Conservation (phyloP, 345 rosid species). For the Pugionium dolabratum region DNA sequence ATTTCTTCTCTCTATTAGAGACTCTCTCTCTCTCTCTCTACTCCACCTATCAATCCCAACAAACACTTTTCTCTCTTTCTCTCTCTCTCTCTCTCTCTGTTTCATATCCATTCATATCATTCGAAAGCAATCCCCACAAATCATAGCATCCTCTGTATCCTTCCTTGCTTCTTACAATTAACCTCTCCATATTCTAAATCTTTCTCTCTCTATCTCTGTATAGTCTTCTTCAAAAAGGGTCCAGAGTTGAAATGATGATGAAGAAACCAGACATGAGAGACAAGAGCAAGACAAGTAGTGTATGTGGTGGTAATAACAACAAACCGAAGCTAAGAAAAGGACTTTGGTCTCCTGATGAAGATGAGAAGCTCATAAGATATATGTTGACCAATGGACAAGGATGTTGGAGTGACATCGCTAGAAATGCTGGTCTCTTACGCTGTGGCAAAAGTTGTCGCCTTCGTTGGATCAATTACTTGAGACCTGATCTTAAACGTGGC, state of each 20-base stretch:
- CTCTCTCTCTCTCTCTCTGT: conserved; percentile 32
- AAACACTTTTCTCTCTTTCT: conserved; percentile 36
- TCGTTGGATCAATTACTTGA: conserved; percentile 80
- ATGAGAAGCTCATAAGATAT: conserved; percentile 69
- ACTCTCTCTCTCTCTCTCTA: conserved; percentile 46
- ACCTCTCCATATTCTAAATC: conserved; percentile 15
- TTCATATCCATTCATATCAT: conserved; percentile 43
- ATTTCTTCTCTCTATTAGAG: conserved; percentile 29
- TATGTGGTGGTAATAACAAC: conserved; percentile 35
- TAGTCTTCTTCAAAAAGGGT: conserved; percentile 44
- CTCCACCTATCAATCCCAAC: conserved; percentile 69
- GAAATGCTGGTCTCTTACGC: conserved; percentile 73
- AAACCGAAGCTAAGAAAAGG: conserved; percentile 64
- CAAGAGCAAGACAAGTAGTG: conserved; percentile 30
- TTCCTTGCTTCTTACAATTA: conserved; percentile 41
- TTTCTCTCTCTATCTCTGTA: conserved; percentile 36
- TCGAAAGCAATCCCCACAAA: conserved; percentile 76
- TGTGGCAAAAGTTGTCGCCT: conserved; percentile 88
- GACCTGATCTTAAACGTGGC: conserved; percentile 84
- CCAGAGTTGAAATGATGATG: conserved; percentile 43
- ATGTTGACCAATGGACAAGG: conserved; percentile 81
- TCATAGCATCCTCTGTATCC: conserved; percentile 69
- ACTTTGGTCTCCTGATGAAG: conserved; percentile 88
- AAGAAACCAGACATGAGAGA: conserved; percentile 41
- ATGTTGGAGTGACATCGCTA: conserved; percentile 82